Evolutionary conservation across 257 asterid species (phyloP).

Genomic region (Verbena officinalis): DNA sequence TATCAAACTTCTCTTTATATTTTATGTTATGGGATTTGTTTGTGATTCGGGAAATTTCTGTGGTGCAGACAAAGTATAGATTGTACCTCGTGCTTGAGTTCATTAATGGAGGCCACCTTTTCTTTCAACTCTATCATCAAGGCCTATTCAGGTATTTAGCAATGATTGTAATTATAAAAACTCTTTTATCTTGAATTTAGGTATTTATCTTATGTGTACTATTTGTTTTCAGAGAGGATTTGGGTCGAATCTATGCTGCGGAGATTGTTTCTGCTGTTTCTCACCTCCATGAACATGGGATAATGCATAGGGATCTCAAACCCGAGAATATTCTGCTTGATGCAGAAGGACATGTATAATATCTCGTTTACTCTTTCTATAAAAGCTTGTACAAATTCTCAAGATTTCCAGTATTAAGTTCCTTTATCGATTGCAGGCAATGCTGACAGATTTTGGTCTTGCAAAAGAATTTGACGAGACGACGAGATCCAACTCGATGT

Average conservation of each 20-base stretch:
- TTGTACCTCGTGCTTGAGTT: constrained; percentile 85
- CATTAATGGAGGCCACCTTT: constrained; percentile 88
- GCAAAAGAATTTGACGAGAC: constrained; percentile 68
- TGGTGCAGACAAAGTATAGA: constrained; percentile 69
- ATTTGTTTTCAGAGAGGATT: constrained; percentile 62
- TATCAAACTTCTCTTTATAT: not conserved
- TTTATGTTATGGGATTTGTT: constrained; percentile 3
- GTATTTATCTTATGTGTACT: constrained; percentile 7
- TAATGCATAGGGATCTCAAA: constrained; percentile 88
- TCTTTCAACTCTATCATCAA: constrained; percentile 80
- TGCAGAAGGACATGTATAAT: constrained; percentile 79
- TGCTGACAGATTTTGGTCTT: constrained; percentile 81
- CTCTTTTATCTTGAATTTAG: not conserved
- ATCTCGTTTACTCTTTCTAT: constrained; percentile 1
- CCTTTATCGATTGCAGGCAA: constrained; percentile 43
- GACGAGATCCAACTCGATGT: constrained; percentile 75
- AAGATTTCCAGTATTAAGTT: too few species aligned
- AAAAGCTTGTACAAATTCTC: not conserved
- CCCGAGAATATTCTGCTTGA: constrained; percentile 85
- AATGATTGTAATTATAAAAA: not conserved
- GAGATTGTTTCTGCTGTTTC: constrained; percentile 80
- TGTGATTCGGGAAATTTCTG: constrained; percentile 14
- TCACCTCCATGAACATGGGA: constrained; percentile 71
- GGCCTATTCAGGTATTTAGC: constrained; percentile 72
- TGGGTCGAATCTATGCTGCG: constrained; percentile 74